Conservation (phyloP, 345 rosid species). For the Lepidium africanum region DNA sequence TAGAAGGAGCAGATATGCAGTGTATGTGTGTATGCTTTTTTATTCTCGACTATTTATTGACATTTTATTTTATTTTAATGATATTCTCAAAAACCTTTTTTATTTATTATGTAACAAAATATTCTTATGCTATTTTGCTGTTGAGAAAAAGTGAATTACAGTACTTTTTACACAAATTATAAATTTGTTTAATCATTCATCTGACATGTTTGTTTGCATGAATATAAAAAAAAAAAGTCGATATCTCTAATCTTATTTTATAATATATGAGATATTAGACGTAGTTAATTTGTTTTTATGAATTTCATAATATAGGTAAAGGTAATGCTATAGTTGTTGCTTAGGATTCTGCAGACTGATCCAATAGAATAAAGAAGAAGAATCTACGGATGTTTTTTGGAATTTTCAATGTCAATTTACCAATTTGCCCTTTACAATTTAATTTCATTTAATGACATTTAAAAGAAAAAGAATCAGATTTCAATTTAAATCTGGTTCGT, state of each 20-base stretch:
- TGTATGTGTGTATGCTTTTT: conserved; percentile 17
- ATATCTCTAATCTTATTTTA: too few species aligned
- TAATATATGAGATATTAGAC: neutral
- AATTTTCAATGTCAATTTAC: conserved; percentile 6
- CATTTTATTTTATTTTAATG: neutral
- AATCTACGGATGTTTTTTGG: conserved; percentile 9
- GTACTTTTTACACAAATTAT: neutral
- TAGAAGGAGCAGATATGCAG: conserved; percentile 13
- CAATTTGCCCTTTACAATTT: neutral
- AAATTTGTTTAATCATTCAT: neutral
- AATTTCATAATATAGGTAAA: conserved; percentile 5
- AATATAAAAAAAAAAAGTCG: neutral
- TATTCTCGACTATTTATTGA: conserved; percentile 14
- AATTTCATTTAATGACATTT: neutral
- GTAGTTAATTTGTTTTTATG: neutral
- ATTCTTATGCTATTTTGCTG: conserved; percentile 2
- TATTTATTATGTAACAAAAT: neutral
- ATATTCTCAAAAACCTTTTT: neutral
- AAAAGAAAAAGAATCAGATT: neutral
- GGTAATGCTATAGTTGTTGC: conserved; percentile 26
- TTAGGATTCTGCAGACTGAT: conserved; percentile 25
- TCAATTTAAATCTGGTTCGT: neutral
- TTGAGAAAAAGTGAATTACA: neutral
- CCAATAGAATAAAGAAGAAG: conserved; percentile 10
- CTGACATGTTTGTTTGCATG: conserved; percentile 22